Base-by-base conservation (phyloP, 495 filamentous ascomycete genomes). In the Bombardia bombarda region DNA sequence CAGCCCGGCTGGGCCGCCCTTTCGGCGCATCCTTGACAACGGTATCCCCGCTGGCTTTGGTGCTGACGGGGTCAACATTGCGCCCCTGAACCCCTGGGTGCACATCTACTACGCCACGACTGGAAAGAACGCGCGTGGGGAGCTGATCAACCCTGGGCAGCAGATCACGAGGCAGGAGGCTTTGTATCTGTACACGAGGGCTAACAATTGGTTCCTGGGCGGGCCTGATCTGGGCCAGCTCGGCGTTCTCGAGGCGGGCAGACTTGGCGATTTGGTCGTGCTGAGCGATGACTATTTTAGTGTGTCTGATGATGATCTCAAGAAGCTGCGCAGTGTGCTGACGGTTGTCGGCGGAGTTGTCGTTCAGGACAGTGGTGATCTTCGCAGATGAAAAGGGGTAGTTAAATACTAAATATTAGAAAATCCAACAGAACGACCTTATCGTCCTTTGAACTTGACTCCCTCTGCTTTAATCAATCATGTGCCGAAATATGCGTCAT, bases 71-170 rank as follows among this genome's bases (percentile, higher is more conserved):
- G 55, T 50, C 32, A 50, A 60, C 17, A 57, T 57, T n/a, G 57
- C 57, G 21, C 53, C 57, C 9, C 19, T 60, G 33, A 57, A 44
- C 21, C 57, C 57, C 13, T 57, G 53, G 53, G 32, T 49, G 10
- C 57, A 60, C 26, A 40, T 43, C 9, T 60, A 60, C 36, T 60
- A 57, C 17, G 57, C 57, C n/a, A 47, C 45, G 3, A 60, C 57
- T 17, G 57, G 57, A 8, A 40, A 40, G 30, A 60, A 60, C 36
- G 53, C 57, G 4, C 24, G 44, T 0, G 57, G 57, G 0, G 43
- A 57, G 30, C 17, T 48, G 28, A 53, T 60, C 33, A 60, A 60
- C 21, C 21, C 40, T 2, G 53, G 51, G 3, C 53, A 60, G 41
- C 25, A 24, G 25, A 40, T 50, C 4, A 55, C 30, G 3, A 37